Evolutionary conservation across 192 early-diverging fungal species (phyloP).

Genomic region (Backusella tuberculispora): DNA sequence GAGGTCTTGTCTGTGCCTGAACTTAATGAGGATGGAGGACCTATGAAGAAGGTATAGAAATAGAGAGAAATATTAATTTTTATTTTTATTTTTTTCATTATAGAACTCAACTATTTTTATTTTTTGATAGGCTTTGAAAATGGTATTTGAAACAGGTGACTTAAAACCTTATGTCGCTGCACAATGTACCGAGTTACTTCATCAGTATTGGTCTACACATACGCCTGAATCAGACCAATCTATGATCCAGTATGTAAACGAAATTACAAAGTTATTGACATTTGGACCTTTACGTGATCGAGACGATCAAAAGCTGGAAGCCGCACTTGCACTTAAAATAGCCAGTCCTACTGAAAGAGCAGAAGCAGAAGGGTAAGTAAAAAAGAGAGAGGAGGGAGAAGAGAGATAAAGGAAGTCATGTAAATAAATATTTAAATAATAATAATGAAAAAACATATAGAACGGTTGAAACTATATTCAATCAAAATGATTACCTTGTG

Average conservation of each 20-base stretch:
- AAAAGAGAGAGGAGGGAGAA: neutral
- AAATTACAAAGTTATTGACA: conserved; percentile 41
- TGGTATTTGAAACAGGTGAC: conserved; percentile 32
- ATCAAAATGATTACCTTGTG: conserved; percentile 54
- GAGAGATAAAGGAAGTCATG: no score
- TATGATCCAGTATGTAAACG: conserved; percentile 31
- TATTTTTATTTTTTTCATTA: no score
- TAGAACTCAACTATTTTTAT: neutral
- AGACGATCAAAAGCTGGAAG: conserved; percentile 56
- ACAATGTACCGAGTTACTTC: conserved; percentile 26
- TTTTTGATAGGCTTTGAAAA: conserved; percentile 27
- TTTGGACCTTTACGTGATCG: conserved; percentile 58
- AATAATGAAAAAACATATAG: conserved; percentile 24
- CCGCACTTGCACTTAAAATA: conserved; percentile 45
- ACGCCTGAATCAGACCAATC: conserved; percentile 20
- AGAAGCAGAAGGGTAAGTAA: conserved; percentile 33
- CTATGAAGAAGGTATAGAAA: conserved; percentile 36
- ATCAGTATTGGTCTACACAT: conserved; percentile 33
- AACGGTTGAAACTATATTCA: conserved; percentile 32
- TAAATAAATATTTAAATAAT: no score
- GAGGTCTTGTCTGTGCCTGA: conserved; percentile 20
- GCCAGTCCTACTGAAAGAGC: neutral
- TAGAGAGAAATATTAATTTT: no score
- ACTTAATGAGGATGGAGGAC: conserved; percentile 37
- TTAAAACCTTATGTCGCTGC: conserved; percentile 32